Evolutionary conservation across 2,329 filamentous ascomycete genomes (phyloP).

Genomic region (Penicillium sp.): DNA sequence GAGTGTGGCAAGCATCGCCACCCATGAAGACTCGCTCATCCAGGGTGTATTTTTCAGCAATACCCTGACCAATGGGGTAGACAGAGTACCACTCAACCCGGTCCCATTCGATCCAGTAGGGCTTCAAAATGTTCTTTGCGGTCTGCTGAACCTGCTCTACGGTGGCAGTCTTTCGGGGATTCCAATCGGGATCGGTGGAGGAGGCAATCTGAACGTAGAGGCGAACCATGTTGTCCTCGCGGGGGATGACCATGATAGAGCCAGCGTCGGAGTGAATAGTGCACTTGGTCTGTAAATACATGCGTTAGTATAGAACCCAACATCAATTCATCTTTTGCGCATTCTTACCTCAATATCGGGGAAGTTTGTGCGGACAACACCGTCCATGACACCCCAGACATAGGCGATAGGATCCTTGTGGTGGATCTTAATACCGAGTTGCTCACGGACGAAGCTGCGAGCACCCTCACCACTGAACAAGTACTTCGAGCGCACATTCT

Average conservation of each 20-base stretch:
- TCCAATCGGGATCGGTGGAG: conserved; percentile 58
- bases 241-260: conserved; percentile 60
- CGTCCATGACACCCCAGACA: conserved; percentile 66
- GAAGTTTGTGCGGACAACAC: conserved; percentile 60
- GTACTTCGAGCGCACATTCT: conserved; percentile 63
- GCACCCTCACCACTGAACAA: conserved; percentile 62
- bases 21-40: conserved; percentile 65
- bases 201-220: conserved; percentile 58
- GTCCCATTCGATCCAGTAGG: conserved; percentile 61
- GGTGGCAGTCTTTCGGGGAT: conserved; percentile 58
- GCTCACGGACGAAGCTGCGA: conserved; percentile 57
- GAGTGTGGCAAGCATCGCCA: conserved; percentile 62
- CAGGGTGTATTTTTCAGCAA: conserved; percentile 61
- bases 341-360: conserved; percentile 56
- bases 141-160: conserved; percentile 56
- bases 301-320: not conserved
- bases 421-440: conserved; percentile 63
- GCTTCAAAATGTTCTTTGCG: conserved; percentile 57
- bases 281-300: conserved; percentile 56
- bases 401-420: conserved; percentile 62
- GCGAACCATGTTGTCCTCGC: conserved; percentile 49
- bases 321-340: not conserved
- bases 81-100: conserved; percentile 64
- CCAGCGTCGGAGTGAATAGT: conserved; percentile 63
- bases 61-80: conserved; percentile 63